Base-by-base conservation (phyloP, 2,329 filamentous ascomycete species). In the Penicillium verrucosum region DNA sequence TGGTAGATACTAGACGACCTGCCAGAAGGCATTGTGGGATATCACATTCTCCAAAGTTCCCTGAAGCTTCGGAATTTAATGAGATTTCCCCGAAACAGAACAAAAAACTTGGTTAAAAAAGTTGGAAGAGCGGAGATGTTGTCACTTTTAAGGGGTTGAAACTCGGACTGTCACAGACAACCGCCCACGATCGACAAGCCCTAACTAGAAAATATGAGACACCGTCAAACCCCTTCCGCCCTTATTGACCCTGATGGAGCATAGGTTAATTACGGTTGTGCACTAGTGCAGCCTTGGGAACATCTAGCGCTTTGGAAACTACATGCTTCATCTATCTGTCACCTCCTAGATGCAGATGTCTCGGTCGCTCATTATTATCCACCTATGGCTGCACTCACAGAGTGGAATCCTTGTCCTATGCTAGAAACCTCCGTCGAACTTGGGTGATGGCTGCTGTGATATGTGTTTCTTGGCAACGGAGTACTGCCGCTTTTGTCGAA, bases 251-350 rank as follows among this genome's bases (percentile, higher is more conserved):
- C 37, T 49, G 16, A 56, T 42, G 10, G 41, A 16, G 54, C 42
- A 59, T 51, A 60, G 56, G 55, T 63, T 60, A 60, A 62, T 62
- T 54, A 56, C 55, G 48, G 54, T 42, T 58, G 30, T 29, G 41
- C 32, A 8, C 48, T 58, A 47, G 48, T 47, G 54, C 43, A 53
- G 18, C 21, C 25, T n/a, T 54, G 29, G 58, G 54, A 55, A 21
- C 37, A 29, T 50, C 48, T 45, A 41, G 51, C 60, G 56, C 34
- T 48, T 60, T 62, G 46, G 48, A 44, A 29, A 54, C 56, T 52
- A 41, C 54, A 44, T 52, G 27, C 44, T 61, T 69, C 67, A 71
- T 71, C 55, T 70, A 71, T 66, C 60, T 64, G 65, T 59, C 56
- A 71, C 69, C 60, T 56, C 54, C 41, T 63, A 46, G 49, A 41